Conservation (phyloP, 2,329 filamentous ascomycete genomes). For the Rutstroemia sydowiana region DNA sequence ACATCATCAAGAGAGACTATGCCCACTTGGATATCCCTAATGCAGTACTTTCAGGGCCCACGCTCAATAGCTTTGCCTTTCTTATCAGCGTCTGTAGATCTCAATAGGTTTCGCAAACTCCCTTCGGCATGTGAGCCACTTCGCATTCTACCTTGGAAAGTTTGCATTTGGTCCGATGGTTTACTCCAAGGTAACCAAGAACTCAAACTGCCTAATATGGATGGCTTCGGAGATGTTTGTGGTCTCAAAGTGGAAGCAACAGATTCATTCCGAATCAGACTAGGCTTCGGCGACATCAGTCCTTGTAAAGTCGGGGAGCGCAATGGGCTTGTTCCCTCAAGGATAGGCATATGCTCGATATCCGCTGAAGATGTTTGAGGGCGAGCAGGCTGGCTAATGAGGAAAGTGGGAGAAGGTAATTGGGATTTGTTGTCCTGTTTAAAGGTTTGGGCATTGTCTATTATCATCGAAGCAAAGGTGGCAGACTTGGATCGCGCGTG, state of each 20-base stretch:
- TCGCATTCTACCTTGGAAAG: slow-evolving; percentile 22
- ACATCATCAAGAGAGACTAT: no score
- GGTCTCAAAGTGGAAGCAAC: slow-evolving; percentile 20
- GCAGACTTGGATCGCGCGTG: slow-evolving; percentile 33
- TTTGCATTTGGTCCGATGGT: slow-evolving; percentile 7
- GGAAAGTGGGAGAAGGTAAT: slow-evolving; percentile 33
- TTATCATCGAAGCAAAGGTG: slow-evolving; percentile 39
- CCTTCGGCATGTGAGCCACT: slow-evolving; percentile 45
- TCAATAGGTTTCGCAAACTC: slow-evolving; percentile 47
- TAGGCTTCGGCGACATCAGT: slow-evolving; percentile 19
- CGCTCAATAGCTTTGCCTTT: slow-evolving; percentile 28
- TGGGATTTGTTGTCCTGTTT: slow-evolving; percentile 30
- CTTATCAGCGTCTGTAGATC: slow-evolving; percentile 28
- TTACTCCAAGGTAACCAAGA: slow-evolving; percentile 29
- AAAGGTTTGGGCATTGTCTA: slow-evolving; percentile 32
- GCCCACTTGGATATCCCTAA: no score
- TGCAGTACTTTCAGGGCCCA: not conserved
- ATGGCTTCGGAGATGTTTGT: slow-evolving; percentile 15
- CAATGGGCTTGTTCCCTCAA: slow-evolving; percentile 10
- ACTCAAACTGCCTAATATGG: slow-evolving; percentile 24
- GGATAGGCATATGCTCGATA: slow-evolving; percentile 16
- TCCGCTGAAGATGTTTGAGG: slow-evolving; percentile 46
- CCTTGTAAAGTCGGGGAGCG: slow-evolving; percentile 16
- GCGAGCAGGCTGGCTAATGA: slow-evolving; percentile 49
- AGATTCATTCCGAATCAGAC: slow-evolving; percentile 24